Percentiles rank a stretch among this genome's conserved stretches.
Conservation (phyloP, 176 grass and related monocot genomes). For the Oryza meyeriana region DNA sequence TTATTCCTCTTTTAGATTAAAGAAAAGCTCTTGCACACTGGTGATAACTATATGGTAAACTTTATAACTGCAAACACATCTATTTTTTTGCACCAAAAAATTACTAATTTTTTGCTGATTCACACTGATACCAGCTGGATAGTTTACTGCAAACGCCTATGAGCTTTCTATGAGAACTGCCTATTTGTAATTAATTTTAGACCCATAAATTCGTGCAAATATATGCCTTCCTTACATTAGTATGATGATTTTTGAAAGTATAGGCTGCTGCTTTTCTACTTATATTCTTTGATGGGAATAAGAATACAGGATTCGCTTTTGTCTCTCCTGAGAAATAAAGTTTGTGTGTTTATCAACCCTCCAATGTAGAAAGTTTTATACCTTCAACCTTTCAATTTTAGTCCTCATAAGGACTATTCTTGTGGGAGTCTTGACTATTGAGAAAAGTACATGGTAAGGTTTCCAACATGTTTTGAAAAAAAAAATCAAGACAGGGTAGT, state of each 20-base stretch:
- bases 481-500: too few relatives aligned
- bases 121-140: too few relatives aligned
- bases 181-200: not conserved
- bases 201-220: not conserved
- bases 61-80: not conserved
- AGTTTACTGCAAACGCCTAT: not conserved
- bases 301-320: too few relatives aligned
- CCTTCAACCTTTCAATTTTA: too few relatives aligned
- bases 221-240: not conserved
- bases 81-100: not conserved
- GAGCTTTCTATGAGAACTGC: not conserved
- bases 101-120: too few relatives aligned
- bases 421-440: too few relatives aligned
- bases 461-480: too few relatives aligned
- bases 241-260: slow-evolving; percentile 14
- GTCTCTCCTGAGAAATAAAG: too few relatives aligned
- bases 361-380: too few relatives aligned
- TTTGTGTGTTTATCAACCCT: too few relatives aligned
- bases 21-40: not conserved
- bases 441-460: too few relatives aligned
- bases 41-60: not conserved
- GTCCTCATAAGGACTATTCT: too few relatives aligned
- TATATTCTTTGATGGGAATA: slow-evolving; percentile 8
- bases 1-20: not conserved
- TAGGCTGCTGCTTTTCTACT: slow-evolving; percentile 7